Evolutionary conservation across 1,284 basidiomycete species (phyloP).

Genomic region (Microbotryum lychnidis-dioicae): DNA sequence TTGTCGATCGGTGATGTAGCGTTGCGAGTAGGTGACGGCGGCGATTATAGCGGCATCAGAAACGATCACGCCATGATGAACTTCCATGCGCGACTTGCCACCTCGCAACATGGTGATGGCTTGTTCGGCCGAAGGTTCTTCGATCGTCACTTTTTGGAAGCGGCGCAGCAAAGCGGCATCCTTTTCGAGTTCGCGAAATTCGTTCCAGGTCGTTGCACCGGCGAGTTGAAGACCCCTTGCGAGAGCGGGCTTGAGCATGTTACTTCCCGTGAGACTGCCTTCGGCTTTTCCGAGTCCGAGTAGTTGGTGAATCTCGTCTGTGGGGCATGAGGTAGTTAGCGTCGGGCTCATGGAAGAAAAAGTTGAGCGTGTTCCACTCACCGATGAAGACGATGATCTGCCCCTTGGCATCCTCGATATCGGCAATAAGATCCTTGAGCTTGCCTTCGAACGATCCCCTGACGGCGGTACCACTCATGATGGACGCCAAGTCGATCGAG

Average conservation of each 20-base stretch:
- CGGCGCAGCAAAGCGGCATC: slow-evolving; percentile 83
- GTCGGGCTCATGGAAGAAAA: too few species aligned
- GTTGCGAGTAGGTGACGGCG: slow-evolving; percentile 42
- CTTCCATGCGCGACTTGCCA: slow-evolving; percentile 70
- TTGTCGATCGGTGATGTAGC: slow-evolving; percentile 63
- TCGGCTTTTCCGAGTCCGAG: slow-evolving; percentile 85
- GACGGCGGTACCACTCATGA: slow-evolving; percentile 66
- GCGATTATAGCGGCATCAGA: slow-evolving; percentile 79
- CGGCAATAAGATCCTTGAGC: slow-evolving; percentile 68
- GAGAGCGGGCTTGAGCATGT: slow-evolving; percentile 82
- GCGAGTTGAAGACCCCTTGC: slow-evolving; percentile 53
- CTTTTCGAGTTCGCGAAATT: slow-evolving; percentile 86
- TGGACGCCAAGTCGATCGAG: slow-evolving; percentile 15
- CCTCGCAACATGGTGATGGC: slow-evolving; percentile 77
- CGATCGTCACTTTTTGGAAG: slow-evolving; percentile 73
- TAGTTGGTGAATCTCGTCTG: slow-evolving; percentile 71
- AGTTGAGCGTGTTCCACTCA: not conserved
- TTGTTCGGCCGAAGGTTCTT: slow-evolving; percentile 70
- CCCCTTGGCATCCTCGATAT: slow-evolving; percentile 72
- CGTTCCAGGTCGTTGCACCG: slow-evolving; percentile 47
- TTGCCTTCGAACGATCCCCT: slow-evolving; percentile 87
- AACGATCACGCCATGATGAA: slow-evolving; percentile 82
- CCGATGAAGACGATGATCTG: slow-evolving; percentile 32
- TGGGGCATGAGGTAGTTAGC: slow-evolving; percentile 52
- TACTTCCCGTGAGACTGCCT: slow-evolving; percentile 81